A percentile compares a stretch with the other conserved stretches of the same genome.
phyloP scores from a whole-genome alignment of 164 flowering plant species.

The Malania oleifera region DNA sequence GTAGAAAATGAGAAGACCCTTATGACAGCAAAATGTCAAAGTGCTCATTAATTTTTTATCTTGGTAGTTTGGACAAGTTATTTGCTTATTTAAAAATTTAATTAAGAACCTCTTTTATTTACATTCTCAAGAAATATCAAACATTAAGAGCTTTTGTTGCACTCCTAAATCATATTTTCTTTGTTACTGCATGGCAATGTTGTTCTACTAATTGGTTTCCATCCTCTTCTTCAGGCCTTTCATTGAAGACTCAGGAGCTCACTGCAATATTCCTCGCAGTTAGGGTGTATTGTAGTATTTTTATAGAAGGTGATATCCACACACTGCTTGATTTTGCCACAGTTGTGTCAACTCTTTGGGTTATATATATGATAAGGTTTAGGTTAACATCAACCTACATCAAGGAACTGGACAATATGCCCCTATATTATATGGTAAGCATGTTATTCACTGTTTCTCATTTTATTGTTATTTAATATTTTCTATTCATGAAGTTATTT shows the following conservation, averaged over 20 bases:
- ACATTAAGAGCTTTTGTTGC: no score
- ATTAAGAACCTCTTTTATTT: no score
- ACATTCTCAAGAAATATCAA: no score
- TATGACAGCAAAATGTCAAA: no score
- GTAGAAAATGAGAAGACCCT: no score
- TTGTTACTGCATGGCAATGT: not conserved
- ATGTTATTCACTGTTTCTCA: not conserved
- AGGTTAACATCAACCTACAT: constrained; percentile 67
- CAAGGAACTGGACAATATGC: constrained; percentile 64
- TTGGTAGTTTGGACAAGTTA: no score
- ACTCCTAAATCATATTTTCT: not conserved
- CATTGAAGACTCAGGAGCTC: constrained; percentile 77
- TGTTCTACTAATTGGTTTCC: not conserved
- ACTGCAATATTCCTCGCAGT: constrained; percentile 64
- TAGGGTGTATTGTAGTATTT: constrained; percentile 49
- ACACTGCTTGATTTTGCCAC: constrained; percentile 56
- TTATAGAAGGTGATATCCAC: constrained; percentile 55
- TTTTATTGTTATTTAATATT: not conserved
- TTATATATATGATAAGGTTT: constrained; percentile 72
- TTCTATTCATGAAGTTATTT: no score
- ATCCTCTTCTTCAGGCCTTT: constrained; percentile 51
- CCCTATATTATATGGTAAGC: constrained; percentile 51
- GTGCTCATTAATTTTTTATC: no score
- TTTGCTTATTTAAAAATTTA: no score
- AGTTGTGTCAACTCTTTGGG: constrained; percentile 62